Conservation (phyloP, 2,329 filamentous ascomycete genomes). For the Ceratocystis huliohia region DNA sequence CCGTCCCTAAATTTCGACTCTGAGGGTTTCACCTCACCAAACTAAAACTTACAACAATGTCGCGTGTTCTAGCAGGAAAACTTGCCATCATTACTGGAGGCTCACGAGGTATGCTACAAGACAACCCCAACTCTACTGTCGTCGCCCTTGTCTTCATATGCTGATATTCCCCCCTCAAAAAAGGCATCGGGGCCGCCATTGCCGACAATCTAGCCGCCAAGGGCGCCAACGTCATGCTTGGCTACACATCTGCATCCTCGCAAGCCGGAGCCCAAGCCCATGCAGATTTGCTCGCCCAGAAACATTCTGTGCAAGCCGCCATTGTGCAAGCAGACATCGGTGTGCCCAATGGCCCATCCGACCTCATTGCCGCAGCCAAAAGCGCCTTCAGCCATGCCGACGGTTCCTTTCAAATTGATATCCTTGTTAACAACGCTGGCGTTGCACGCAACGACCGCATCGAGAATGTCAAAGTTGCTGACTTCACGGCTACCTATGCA, state of each 20-base stretch:
- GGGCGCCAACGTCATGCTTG: constrained; percentile 55
- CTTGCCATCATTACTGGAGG: constrained; percentile 68
- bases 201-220: constrained; percentile 60
- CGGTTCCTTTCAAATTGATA: constrained; percentile 54
- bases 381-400: constrained; percentile 42
- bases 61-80: constrained; percentile 53
- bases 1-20: neutral
- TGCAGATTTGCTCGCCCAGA: constrained; percentile 43
- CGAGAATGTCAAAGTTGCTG: constrained; percentile 46
- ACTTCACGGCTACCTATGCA: constrained; percentile 61
- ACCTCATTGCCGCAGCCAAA: constrained; percentile 46
- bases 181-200: constrained; percentile 56
- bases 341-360: constrained; percentile 44
- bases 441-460: constrained; percentile 52
- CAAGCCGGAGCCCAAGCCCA: constrained; percentile 42
- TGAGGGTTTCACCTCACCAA: neutral
- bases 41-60: constrained; percentile 25
- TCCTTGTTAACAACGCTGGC: constrained; percentile 80
- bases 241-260: constrained; percentile 46
- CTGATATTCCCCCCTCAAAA: constrained; percentile 7
- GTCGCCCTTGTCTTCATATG: neutral
- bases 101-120: constrained; percentile 48
- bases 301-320: constrained; percentile 48
- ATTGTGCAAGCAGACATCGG: constrained; percentile 61
- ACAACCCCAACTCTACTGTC: neutral